These are phyloP conservation scores for Fraxinus latifolia DNA, from an alignment of 305 asterid genomes.

Conservation along the genomic window DNA sequence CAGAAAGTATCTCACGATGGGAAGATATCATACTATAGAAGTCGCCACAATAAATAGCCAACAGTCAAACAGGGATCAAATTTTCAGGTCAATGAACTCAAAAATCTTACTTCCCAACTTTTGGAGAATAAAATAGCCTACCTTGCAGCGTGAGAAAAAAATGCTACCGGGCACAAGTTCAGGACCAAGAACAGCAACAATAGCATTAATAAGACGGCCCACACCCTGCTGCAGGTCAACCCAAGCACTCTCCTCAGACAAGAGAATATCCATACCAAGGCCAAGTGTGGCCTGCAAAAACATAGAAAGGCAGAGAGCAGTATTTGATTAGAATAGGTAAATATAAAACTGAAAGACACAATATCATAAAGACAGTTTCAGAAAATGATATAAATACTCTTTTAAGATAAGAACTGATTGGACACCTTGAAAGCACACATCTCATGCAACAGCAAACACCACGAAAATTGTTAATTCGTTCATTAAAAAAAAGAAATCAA, in stretches of 20 bases:
- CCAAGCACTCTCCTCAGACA: constrained; percentile 91
- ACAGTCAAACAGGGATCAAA: constrained; percentile 15
- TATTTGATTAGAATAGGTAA: background rate
- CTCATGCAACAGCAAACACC: constrained; percentile 11
- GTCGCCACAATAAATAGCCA: background rate
- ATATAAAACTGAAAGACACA: constrained; percentile 17
- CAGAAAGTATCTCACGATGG: constrained; percentile 12
- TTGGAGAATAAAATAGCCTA: constrained; percentile 29
- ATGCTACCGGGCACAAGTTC: constrained; percentile 98
- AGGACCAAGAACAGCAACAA: constrained; percentile 98
- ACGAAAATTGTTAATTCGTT: background rate
- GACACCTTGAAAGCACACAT: constrained; percentile 24
- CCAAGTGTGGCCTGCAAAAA: constrained; percentile 83
- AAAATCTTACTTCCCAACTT: constrained; percentile 23
- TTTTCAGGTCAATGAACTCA: background rate
- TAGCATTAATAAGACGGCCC: constrained; percentile 94
- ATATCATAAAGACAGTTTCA: constrained; percentile 10
- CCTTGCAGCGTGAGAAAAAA: constrained; percentile 99
- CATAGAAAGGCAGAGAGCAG: constrained; percentile 12
- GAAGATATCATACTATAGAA: constrained; percentile 18
- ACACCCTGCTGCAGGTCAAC: constrained; percentile 93
- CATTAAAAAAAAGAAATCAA: background rate
- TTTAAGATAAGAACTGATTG: constrained; percentile 14
- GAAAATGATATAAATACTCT: background rate
- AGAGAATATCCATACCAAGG: constrained; percentile 89